phyloP scores from a whole-genome alignment of 257 asterid species.

The Penstemon eatonii region DNA sequence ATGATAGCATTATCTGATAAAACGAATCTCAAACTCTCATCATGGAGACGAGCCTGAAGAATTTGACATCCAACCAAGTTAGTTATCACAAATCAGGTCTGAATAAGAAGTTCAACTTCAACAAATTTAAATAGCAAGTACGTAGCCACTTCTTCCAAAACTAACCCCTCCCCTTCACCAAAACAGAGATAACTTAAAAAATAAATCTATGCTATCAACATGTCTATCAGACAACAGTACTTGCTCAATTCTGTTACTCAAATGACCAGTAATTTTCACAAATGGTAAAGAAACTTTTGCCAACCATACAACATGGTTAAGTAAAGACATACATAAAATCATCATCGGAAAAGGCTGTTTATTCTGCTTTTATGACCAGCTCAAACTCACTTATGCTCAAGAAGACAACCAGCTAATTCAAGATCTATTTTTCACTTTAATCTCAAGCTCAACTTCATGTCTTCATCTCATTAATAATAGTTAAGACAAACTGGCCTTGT shows the following conservation, averaged over 20 bases:
- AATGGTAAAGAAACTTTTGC: background rate
- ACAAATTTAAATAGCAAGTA: background rate
- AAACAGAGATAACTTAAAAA: background rate
- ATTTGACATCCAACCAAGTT: constrained; percentile 30
- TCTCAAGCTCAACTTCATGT: constrained; percentile 9
- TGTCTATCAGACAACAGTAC: background rate
- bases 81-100: constrained; percentile 9
- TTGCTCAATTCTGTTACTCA: background rate
- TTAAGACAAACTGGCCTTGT: no score
- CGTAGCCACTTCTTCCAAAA: constrained; percentile 3
- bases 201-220: background rate
- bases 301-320: background rate
- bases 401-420: constrained; percentile 6
- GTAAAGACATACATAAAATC: background rate
- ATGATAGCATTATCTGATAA: constrained; percentile 82
- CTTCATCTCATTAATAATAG: background rate
- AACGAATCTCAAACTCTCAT: constrained; percentile 85
- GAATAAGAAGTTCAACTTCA: background rate
- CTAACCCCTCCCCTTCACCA: background rate
- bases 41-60: constrained; percentile 94
- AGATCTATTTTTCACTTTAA: background rate
- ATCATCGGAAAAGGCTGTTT: background rate
- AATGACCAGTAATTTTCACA: constrained; percentile 14
- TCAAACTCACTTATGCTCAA: background rate
- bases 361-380: constrained; percentile 13